A percentile compares a stretch with the other conserved stretches of the same genome.
phyloP scores from a whole-genome alignment of 2,329 filamentous ascomycete genomes.

The Aspergillus felis region DNA sequence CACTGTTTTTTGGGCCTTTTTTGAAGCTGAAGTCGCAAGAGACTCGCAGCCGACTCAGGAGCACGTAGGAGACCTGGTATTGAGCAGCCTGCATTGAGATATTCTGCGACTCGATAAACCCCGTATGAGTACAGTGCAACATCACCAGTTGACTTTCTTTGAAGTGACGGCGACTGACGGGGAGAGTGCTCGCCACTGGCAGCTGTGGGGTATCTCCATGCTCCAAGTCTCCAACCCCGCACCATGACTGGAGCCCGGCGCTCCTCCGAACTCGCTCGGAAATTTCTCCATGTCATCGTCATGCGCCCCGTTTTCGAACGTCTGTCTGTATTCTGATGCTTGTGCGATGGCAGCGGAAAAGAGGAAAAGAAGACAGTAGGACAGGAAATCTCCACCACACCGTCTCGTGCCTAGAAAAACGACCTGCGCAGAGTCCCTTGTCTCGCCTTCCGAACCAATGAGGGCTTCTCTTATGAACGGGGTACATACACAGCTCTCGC shows the following conservation, averaged over 20 bases:
- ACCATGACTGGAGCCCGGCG: not conserved
- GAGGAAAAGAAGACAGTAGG: not conserved
- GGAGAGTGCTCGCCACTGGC: not conserved
- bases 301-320: no score
- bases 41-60: not conserved
- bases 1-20: no score
- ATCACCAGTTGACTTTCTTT: not conserved
- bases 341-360: not conserved
- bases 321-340: not conserved
- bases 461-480: not conserved
- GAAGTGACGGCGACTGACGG: no score
- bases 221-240: not conserved
- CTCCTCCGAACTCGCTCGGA: conserved; percentile 4
- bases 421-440: not conserved
- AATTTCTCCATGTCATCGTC: conserved; percentile 8
- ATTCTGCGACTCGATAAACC: not conserved
- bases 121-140: not conserved
- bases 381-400: not conserved
- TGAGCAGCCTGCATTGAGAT: not conserved
- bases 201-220: not conserved
- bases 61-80: not conserved
- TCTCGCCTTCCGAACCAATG: conserved; percentile 5
- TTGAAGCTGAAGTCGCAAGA: no score
- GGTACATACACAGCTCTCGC: not conserved
- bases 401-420: not conserved